Conservation (phyloP, 257 asterid genomes). For the Apocynum venetum region DNA sequence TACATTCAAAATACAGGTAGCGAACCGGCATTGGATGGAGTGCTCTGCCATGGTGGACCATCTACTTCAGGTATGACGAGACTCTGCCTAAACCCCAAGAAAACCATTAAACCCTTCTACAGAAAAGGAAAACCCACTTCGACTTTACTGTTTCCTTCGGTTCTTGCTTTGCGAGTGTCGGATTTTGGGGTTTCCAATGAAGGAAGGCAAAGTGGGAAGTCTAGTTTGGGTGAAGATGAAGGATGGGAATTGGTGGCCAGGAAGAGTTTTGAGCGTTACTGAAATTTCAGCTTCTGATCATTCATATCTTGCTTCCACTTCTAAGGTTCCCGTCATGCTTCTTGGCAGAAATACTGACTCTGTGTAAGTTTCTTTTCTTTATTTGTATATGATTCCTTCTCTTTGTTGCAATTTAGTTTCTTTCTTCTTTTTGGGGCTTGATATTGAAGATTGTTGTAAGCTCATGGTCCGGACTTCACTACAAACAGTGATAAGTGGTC, state of each 20-base stretch:
- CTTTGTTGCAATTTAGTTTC: background rate
- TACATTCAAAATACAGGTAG: slow-evolving; percentile 46
- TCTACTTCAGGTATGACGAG: background rate
- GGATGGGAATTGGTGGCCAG: slow-evolving; percentile 31
- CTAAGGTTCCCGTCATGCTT: slow-evolving; percentile 27
- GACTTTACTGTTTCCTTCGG: background rate
- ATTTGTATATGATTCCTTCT: background rate
- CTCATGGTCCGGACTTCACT: too few species aligned
- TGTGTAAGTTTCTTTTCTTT: slow-evolving; percentile 23
- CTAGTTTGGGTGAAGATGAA: slow-evolving; percentile 32
- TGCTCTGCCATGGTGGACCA: slow-evolving; percentile 4
- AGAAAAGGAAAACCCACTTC: slow-evolving; percentile 3
- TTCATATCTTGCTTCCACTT: slow-evolving; percentile 9
- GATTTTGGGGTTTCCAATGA: slow-evolving; percentile 12
- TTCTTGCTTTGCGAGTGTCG: background rate
- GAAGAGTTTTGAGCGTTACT: slow-evolving; percentile 16
- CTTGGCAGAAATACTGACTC: slow-evolving; percentile 28
- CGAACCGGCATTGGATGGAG: slow-evolving; percentile 47
- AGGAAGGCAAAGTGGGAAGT: slow-evolving; percentile 26
- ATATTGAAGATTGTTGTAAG: background rate
- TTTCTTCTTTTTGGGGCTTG: background rate
- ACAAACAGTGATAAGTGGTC: too few species aligned
- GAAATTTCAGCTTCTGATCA: slow-evolving; percentile 10
- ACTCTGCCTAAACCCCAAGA: background rate
- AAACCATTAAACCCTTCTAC: background rate